A percentile compares a stretch with the other conserved stretches of the same genome.
Evolutionary conservation across 306 rosid genomes (phyloP).

Genomic region (Hippophae tibetana): DNA sequence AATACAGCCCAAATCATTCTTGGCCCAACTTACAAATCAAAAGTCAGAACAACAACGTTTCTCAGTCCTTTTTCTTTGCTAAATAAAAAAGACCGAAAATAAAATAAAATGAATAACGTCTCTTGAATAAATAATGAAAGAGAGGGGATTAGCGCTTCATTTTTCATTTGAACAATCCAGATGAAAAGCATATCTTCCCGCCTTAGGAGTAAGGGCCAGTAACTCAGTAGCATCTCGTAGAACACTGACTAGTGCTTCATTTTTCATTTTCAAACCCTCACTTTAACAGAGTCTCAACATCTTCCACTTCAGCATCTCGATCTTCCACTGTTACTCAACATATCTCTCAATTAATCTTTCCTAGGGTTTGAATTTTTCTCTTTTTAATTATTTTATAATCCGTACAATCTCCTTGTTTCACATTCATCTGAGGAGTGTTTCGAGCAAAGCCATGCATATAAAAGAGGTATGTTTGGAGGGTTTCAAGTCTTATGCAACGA

Average conservation of each 20-base stretch:
- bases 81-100: no score
- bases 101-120: no score
- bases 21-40: no score
- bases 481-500: constrained; percentile 91
- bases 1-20: no score
- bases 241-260: constrained; percentile 4
- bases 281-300: background rate
- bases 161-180: background rate
- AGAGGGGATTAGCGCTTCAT: no score
- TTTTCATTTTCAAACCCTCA: constrained; percentile 6
- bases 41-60: no score
- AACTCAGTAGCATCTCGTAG: background rate
- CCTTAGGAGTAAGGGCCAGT: background rate
- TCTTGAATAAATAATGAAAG: no score
- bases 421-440: background rate
- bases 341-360: background rate
- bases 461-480: constrained; percentile 89
- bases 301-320: constrained; percentile 3
- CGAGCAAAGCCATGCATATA: constrained; percentile 38
- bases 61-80: no score
- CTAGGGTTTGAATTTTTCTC: background rate
- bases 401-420: background rate
- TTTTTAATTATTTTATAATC: background rate
- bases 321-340: background rate
- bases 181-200: background rate